Evolutionary conservation across 2,329 filamentous ascomycete species (phyloP).

Genomic region (Sclerotinia minor): DNA sequence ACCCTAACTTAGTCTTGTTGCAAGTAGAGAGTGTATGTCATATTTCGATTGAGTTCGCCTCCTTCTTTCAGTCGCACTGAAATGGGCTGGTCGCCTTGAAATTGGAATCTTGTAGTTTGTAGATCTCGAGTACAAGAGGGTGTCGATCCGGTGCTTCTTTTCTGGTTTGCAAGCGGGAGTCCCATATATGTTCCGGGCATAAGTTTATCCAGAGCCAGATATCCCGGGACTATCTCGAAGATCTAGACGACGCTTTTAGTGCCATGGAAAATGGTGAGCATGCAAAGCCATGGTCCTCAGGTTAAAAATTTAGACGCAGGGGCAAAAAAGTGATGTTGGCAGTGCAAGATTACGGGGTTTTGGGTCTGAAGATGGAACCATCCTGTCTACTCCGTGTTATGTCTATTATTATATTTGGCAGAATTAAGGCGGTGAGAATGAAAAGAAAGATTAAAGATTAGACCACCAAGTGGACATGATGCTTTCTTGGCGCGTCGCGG

Average conservation of each 20-base stretch:
- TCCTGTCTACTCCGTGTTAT: too few species aligned
- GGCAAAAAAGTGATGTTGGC: neutral
- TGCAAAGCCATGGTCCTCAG: neutral
- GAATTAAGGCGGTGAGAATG: neutral
- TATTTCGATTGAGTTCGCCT: neutral
- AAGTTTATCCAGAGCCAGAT: neutral
- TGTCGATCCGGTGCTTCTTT: constrained; percentile 8
- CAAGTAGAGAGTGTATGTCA: neutral
- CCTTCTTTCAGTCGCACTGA: neutral
- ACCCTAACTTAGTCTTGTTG: too few species aligned
- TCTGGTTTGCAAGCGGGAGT: neutral
- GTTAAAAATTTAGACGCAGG: neutral
- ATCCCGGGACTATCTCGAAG: neutral
- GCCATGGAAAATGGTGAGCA: neutral
- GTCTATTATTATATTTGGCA: neutral
- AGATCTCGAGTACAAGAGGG: neutral
- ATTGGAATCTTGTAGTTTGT: neutral
- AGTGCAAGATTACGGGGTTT: neutral
- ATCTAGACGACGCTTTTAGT: neutral
- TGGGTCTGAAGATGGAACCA: neutral
- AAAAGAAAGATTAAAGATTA: neutral
- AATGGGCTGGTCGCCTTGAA: neutral
- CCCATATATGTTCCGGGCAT: neutral
- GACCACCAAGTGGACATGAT: neutral
- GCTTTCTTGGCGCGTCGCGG: constrained; percentile 1